Evolutionary conservation across 306 rosid genomes (phyloP).

Genomic region (Citrullus mucosospermus): DNA sequence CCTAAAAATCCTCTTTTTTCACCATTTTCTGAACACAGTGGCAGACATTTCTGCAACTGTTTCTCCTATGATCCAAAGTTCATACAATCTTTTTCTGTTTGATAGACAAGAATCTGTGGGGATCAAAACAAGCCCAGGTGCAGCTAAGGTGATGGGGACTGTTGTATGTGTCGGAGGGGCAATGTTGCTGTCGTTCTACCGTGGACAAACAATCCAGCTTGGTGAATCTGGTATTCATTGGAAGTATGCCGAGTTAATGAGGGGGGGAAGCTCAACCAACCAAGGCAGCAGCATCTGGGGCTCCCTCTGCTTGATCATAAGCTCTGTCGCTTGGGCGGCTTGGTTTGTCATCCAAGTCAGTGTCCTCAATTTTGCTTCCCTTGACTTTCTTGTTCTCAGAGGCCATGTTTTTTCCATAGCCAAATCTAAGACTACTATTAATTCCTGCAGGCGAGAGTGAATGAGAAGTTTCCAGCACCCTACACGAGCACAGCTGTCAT

Average conservation of each 20-base stretch:
- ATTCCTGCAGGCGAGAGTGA: slow-evolving; percentile 42
- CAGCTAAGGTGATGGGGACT: slow-evolving; percentile 56
- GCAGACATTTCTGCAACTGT: not conserved
- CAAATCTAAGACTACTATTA: not conserved
- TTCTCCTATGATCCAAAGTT: not conserved
- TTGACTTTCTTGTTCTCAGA: not conserved
- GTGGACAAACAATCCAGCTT: slow-evolving; percentile 38
- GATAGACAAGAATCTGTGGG: slow-evolving; percentile 58
- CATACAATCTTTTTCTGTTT: not conserved
- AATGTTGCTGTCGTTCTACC: slow-evolving; percentile 58
- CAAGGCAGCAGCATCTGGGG: slow-evolving; percentile 1
- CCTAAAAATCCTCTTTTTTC: not conserved
- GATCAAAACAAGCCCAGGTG: slow-evolving; percentile 30
- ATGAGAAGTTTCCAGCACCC: slow-evolving; percentile 65
- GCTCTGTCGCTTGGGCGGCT: slow-evolving; percentile 7
- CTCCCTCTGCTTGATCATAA: not conserved
- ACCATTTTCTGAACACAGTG: not conserved
- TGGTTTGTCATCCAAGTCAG: slow-evolving; percentile 14
- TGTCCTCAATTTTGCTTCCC: not conserved
- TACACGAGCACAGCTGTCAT: slow-evolving; percentile 55
- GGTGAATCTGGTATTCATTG: slow-evolving; percentile 58
- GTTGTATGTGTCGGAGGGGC: slow-evolving; percentile 67
- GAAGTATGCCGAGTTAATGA: slow-evolving; percentile 34
- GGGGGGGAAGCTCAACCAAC: not conserved
- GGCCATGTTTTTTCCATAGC: not conserved